Base-by-base conservation (phyloP, 176 grass and related monocot species). In the Rhipidocladum racemiflorum region DNA sequence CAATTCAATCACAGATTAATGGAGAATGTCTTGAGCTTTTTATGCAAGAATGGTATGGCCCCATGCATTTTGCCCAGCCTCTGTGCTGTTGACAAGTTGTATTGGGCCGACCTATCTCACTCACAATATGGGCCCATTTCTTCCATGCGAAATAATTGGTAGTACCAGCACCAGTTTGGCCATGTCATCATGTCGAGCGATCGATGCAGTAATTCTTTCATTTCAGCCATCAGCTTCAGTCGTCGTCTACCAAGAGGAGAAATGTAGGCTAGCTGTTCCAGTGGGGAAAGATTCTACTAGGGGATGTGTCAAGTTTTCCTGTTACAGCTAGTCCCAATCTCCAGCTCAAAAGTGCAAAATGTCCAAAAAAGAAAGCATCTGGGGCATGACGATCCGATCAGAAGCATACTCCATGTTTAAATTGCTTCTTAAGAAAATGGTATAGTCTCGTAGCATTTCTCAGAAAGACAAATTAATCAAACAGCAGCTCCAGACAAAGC, bases 1-100 rank as follows among this genome's bases (percentile, higher is more conserved):
- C 85, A 87, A 61, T 68, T 81, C 77, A 50, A 3, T 74, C 49
- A 61, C 35, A 42, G 34, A 18, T 49, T 80, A 68, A 40, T 29
- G 85, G 78, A 51, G 70, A 81, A 76, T 76, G 85, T 81, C 59
- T 61, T 1, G 62, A 61, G 46, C 61, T 60, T 81, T 61, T 81
- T 18, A 23, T 65, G 75, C 84, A 64, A 24, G 17, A 18, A 46
- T 53, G 48, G 9, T 8, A 3, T 10, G 75, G 44, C 4, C 75
- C 75, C 56, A 44, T 56, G 3, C 55, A 1, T 48, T 3, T 20
- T 24, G n/a, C 20, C 16, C n/a, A n/a, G n/a, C n/a, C 25, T 39
- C 40, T 75, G 13, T 40, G 45, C 40, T 61, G 77, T 18, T 38
- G 49, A 59, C 85, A 67, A 86, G 57, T 74, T 65, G 3, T 61